Base-by-base conservation (phyloP, 352 stramenopile species). In the Saprolegnia diclina region DNA sequence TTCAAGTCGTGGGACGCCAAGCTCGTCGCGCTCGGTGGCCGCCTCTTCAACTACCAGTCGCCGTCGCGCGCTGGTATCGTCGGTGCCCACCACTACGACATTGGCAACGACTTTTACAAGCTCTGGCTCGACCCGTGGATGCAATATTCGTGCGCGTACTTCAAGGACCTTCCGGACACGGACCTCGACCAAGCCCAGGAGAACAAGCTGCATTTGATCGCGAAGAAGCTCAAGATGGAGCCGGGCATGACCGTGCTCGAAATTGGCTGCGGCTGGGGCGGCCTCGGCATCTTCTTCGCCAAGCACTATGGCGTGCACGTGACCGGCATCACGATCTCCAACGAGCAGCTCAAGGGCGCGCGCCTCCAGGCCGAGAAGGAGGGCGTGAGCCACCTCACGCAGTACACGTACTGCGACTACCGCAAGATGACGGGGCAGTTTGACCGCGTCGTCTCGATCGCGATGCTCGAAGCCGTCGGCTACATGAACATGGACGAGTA, bases 361-460 rank as follows among this genome's bases (percentile, higher is more conserved):
- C 83, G 82, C 46, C 79, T 91, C 66, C 91, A 86, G 79, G 86
- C 89, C 22, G 72, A 78, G 53, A 79, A 78, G n/a, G 79, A 92
- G 40, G 87, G 87, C 37, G 82, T 95, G 38, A 90, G 79, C 61
- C 74, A 94, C 75, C 77, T 93, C 64, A 92, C 89, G 24, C 91
- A 84, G 73, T 94, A 95, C 65, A 85, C 93, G 77, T 94, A 94
- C 76, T 92, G 83, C 75, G 88, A 96, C 79, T 96, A 96, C 80
- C 85, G 88, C 53, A 82, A 92, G 73, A 94, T 96, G 83, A 76
- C 82, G 59, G 81, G 82, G 42, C 79, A 92, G 71, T 96, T 95
- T 68, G 87, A 96, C 76, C 85, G 86, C 61, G 83, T 94, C 32
- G 83, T 95, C 46, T 93, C 85, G 52, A 89, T 94, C 72, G 88